Evolutionary conservation across 2,329 filamentous ascomycete species (phyloP), one percentile per base, ranked within the genome.

Genomic region (Aphanoascus verrucosus): DNA sequence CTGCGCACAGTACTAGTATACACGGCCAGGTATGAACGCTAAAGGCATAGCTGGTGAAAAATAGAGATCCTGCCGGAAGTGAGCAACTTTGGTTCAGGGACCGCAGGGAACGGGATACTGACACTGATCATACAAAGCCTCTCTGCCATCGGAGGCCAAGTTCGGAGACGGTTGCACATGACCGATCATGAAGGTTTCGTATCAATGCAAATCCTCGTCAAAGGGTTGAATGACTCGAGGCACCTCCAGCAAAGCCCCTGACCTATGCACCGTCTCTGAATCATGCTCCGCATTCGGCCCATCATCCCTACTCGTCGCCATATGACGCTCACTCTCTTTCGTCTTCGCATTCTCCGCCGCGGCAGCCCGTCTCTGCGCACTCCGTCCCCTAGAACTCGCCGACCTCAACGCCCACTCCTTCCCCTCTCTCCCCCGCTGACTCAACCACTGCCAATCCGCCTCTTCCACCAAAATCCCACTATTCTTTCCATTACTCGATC

Each of bases 381-480:
- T 55, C 46, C 57, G 19, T 34, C 52, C 55, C 34, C 54, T 57
- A 15, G 55, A 56, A 8, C 53, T 53, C 7, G 52, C 49, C 2
- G 56, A 55, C 19, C 56, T 44, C 56, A 58, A 59, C 17, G 53
- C 44, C 56, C 57, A 62, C 11, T 56, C 55, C 48, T 61, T 62
- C 12, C 61, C 61, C 38, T 62, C 52, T 31, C 49, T 57, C 2
- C 57, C 60, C 15, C 53, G 54, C 43, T 62, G 54, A 35, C 60
- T 60, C 40, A 63, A 42, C 61, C 61, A 62, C 20, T 56, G 56
- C 34, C 55, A 57, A 50, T 63, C 61, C 49, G 63, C 62, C 51
- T 63, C 61, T 55, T 63, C 62, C 14, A 63, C 58, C 20, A 63
- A 34, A 14, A 63, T 49, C 2, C 55, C 55, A 53, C 60, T 60